These are phyloP conservation scores for Eucalyptus sp. DNA, from an alignment of 345 rosid species.

Conservation along the genomic window DNA sequence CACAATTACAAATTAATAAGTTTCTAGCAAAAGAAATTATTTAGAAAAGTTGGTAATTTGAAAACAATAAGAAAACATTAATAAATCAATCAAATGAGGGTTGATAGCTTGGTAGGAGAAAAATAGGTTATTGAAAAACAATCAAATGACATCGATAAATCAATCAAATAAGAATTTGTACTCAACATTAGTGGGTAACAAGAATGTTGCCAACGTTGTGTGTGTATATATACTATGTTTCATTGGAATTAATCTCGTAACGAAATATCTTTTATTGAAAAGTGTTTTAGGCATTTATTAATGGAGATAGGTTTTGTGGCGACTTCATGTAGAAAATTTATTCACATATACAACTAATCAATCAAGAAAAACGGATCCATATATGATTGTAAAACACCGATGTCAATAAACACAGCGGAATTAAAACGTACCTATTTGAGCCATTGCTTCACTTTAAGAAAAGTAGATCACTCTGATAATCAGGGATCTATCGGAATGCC, in stretches of 20 bases:
- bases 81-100: not conserved
- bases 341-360: too few species aligned
- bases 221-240: not conserved
- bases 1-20: not conserved
- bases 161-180: not conserved
- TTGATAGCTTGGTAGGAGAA: not conserved
- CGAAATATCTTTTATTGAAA: not conserved
- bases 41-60: not conserved
- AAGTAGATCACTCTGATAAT: too few species aligned
- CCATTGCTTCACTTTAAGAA: too few species aligned
- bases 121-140: not conserved
- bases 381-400: too few species aligned
- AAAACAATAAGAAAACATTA: not conserved
- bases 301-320: accelerated
- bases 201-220: not conserved
- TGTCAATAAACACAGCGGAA: too few species aligned
- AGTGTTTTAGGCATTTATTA: not conserved
- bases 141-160: not conserved
- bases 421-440: too few species aligned
- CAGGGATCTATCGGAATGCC: too few species aligned
- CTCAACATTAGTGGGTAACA: not conserved
- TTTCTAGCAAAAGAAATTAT: not conserved
- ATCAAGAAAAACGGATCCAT: too few species aligned
- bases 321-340: too few species aligned
- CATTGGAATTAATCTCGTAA: not conserved